Evolutionary conservation across 108 stramenopile genomes (phyloP), one percentile per base, ranked within the genome.

Genomic region (Asterionellopsis glacialis): DNA sequence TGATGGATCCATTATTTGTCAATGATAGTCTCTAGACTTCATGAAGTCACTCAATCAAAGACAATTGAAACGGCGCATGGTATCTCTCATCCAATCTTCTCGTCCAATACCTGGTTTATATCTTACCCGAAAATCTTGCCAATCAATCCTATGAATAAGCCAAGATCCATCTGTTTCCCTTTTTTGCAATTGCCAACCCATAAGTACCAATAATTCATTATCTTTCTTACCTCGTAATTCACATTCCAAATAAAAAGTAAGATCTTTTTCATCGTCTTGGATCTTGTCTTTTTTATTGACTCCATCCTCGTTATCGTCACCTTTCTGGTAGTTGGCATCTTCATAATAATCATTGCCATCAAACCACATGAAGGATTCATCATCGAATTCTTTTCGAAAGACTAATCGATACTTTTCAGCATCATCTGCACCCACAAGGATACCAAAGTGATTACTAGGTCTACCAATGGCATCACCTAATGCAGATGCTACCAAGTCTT

Each of bases 101-200:
- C 88, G 57, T 15, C 88, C 85, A 41, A 90, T 75, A 11, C 88
- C 88, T 9, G 88, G 88, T 33, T 83, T 66, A 68, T 80, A 90
- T 15, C 68, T 48, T 1, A 80, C 80, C 28, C 90, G 70, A 63
- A 88, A 88, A 67, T 91, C 90, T 67, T 88, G 84, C 90, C 90
- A 91, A 59, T 91, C 90, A 2, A 91, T 62, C 16, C 74, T 65
- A 61, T 81, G 80, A 4, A 91, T 49, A 25, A 84, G 24, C 90
- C 90, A 91, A 25, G 67, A 70, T 24, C 81, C 81, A 59, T 82
- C 74, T 22, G 13, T 22, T 6, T 52, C 50, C 22, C 73, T 26
- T 59, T 67, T 59, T 18, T 59, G 23, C 47, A 91, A 57, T 23
- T 71, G 70, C 81, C 79, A 91, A 0, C 90, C 90, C 19, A 79